These are phyloP conservation scores for Geotrichum bryndzae DNA, from an alignment of 1,139 yeast genomes.

Conservation along the genomic window DNA sequence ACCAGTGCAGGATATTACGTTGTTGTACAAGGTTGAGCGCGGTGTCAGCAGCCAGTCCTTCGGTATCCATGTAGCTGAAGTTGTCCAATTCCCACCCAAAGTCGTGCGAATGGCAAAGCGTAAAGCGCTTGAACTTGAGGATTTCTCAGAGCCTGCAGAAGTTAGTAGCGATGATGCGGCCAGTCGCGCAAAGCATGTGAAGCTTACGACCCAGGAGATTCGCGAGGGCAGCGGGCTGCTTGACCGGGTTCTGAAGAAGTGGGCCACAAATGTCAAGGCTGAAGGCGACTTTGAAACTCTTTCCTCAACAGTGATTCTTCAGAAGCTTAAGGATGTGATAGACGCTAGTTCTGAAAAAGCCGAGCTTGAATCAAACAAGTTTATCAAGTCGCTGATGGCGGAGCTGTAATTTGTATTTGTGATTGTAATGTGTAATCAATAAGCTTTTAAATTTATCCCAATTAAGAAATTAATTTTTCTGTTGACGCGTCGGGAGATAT, in stretches of 20 bases:
- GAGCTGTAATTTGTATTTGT: slow-evolving; percentile 15
- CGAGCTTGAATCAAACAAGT: slow-evolving; percentile 17
- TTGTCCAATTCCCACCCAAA: slow-evolving; percentile 84
- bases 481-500: background rate
- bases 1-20: slow-evolving; percentile 57
- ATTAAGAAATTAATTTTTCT: background rate
- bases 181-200: slow-evolving; percentile 20
- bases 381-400: slow-evolving; percentile 21
- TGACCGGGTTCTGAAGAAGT: slow-evolving; percentile 50
- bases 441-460: background rate
- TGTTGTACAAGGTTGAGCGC: slow-evolving; percentile 83
- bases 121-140: slow-evolving; percentile 83
- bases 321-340: slow-evolving; percentile 37
- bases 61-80: slow-evolving; percentile 96
- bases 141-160: slow-evolving; percentile 43
- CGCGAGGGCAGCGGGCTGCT: slow-evolving; percentile 51
- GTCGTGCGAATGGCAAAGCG: slow-evolving; percentile 92
- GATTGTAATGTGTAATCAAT: background rate
- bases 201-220: slow-evolving; percentile 48
- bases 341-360: slow-evolving; percentile 15
- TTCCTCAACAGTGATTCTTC: slow-evolving; percentile 39
- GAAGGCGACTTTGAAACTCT: slow-evolving; percentile 36
- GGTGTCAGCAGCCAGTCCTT: slow-evolving; percentile 93
- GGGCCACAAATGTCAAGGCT: slow-evolving; percentile 47
- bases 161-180: slow-evolving; percentile 22